Conservation (phyloP, 129 eudicot species). For the Artemisia annua region DNA sequence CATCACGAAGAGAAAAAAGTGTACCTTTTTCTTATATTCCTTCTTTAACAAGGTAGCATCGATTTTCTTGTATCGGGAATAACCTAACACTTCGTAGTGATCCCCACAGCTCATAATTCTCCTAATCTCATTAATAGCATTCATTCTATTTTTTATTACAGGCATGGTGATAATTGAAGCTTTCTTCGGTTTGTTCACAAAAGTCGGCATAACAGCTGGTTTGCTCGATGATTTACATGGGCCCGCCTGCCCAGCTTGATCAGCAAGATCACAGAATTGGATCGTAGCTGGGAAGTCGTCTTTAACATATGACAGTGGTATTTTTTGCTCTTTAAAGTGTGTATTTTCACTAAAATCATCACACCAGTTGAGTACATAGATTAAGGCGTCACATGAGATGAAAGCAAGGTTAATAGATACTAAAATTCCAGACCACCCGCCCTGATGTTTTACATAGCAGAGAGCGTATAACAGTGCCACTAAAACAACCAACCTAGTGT, state of each 20-base stretch:
- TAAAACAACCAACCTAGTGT: slow-evolving; percentile 72
- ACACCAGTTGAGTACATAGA: slow-evolving; percentile 68
- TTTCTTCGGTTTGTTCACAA: slow-evolving; percentile 26
- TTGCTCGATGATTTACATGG: slow-evolving; percentile 53
- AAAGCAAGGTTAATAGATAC: slow-evolving; percentile 79
- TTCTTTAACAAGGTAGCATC: slow-evolving; percentile 70
- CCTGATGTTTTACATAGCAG: slow-evolving; percentile 63
- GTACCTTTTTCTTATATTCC: slow-evolving; percentile 89
- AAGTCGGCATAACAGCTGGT: slow-evolving; percentile 37
- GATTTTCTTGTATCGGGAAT: slow-evolving; percentile 58
- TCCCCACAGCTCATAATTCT: slow-evolving; percentile 60
- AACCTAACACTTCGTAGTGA: slow-evolving; percentile 80
- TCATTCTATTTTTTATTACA: slow-evolving; percentile 53
- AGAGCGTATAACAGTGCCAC: slow-evolving; percentile 72
- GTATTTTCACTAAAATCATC: slow-evolving; percentile 68
- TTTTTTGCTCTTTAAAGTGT: slow-evolving; percentile 69
- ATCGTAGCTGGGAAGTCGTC: slow-evolving; percentile 55
- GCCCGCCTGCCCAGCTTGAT: slow-evolving; percentile 53
- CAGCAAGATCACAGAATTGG: slow-evolving; percentile 50
- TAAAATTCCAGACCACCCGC: slow-evolving; percentile 85
- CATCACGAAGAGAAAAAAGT: neutral
- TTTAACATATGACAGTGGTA: slow-evolving; percentile 49
- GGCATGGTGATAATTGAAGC: slow-evolving; percentile 36
- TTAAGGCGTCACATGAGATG: slow-evolving; percentile 69
- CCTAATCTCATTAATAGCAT: slow-evolving; percentile 65